phyloP scores from a whole-genome alignment of 78 protist species.

The Emiliania huxleyi region DNA sequence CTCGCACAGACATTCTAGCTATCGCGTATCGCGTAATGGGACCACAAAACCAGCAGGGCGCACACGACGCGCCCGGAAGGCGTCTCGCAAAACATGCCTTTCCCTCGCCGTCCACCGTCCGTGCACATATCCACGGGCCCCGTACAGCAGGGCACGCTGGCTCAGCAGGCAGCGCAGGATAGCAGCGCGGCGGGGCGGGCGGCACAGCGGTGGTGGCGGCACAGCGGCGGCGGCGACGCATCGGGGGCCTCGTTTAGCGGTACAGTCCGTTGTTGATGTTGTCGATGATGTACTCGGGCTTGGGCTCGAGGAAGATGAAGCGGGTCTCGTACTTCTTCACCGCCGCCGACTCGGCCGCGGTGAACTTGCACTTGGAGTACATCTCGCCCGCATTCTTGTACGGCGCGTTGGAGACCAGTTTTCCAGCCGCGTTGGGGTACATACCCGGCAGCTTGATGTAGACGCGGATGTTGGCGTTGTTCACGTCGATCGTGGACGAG shows the following conservation, averaged over 20 bases:
- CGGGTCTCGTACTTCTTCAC: conserved; percentile 38
- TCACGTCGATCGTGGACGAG: conserved; percentile 8
- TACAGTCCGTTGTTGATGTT: conserved; percentile 47
- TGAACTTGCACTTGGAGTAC: not conserved
- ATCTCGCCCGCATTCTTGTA: conserved; percentile 12
- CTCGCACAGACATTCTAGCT: too few relatives aligned
- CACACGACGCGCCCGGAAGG: too few relatives aligned
- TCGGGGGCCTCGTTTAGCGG: conserved; percentile 7
- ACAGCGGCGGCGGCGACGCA: too few relatives aligned
- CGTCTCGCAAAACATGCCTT: too few relatives aligned
- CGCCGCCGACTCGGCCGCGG: not conserved
- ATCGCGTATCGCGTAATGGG: too few relatives aligned
- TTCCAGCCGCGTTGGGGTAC: conserved; percentile 40
- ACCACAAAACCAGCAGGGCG: too few relatives aligned
- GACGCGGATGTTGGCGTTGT: conserved; percentile 53
- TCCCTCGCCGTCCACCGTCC: too few relatives aligned
- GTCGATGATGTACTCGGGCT: conserved; percentile 45
- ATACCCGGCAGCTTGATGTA: conserved; percentile 38
- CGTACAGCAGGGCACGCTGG: too few relatives aligned
- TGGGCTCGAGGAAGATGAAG: conserved; percentile 29
- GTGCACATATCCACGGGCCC: too few relatives aligned
- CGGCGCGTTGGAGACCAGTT: conserved; percentile 10
- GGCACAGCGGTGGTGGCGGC: too few relatives aligned
- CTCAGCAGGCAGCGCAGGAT: too few relatives aligned
- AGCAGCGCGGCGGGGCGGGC: too few relatives aligned